These are phyloP conservation scores for Lentinula edodes DNA, from an alignment of 768 basidiomycete genomes.

Conservation along the genomic window DNA sequence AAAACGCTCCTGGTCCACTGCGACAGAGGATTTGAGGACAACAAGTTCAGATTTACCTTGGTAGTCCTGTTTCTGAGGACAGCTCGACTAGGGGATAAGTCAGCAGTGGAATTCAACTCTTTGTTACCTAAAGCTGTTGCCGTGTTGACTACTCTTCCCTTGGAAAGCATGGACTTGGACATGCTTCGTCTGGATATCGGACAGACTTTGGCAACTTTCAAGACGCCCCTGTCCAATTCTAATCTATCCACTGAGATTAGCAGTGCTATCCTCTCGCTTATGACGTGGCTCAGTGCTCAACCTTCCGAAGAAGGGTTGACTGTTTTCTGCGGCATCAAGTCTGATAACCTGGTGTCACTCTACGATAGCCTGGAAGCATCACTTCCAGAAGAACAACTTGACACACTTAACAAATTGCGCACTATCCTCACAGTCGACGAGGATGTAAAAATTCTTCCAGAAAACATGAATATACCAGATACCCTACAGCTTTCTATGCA, in stretches of 20 bases:
- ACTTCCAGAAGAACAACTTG: constrained; percentile 6
- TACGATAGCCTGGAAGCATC: constrained; percentile 18
- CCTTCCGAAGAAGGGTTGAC: constrained; percentile 37
- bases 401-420: constrained; percentile 15
- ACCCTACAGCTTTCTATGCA: constrained; percentile 39
- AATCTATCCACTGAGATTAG: constrained; percentile 31
- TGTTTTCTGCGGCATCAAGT: constrained; percentile 45
- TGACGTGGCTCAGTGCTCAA: constrained; percentile 49
- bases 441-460: constrained; percentile 27
- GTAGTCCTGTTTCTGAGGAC: constrained; percentile 26
- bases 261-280: constrained; percentile 32
- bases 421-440: constrained; percentile 33
- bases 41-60: constrained; percentile 27
- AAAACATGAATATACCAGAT: constrained; percentile 29
- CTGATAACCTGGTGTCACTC: constrained; percentile 40
- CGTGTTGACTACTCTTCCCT: constrained; percentile 12
- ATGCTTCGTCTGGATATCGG: constrained; percentile 27
- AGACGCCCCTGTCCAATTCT: constrained; percentile 18
- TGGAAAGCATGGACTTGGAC: constrained; percentile 1
- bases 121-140: background rate
- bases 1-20: constrained; percentile 18
- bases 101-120: background rate
- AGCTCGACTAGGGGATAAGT: constrained; percentile 10
- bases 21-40: constrained; percentile 13
- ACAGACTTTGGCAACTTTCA: constrained; percentile 25